Base-by-base conservation (phyloP, 805 yeast genomes). In the Saturnispora halmiae region DNA sequence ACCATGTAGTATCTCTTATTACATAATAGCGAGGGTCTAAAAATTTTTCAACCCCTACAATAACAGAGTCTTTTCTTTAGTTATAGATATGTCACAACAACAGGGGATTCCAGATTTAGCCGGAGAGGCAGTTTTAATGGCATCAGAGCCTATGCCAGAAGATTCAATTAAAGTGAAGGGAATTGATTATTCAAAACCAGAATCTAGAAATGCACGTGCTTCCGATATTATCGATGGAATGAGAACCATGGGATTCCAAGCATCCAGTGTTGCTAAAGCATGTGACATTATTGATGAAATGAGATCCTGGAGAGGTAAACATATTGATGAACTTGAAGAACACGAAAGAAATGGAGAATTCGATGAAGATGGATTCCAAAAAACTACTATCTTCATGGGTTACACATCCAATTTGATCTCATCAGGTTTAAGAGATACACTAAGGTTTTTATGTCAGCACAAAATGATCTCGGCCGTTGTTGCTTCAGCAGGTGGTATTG, bases 241-340 rank as follows among this genome's bases (percentile, higher is more conserved):
- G 98, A 78, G 69, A 52, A 78, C 77, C 29, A 92, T 94, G 96
- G 99, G 99, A 6, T 92, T 90, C 69, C 99, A 92, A 66, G 98
- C 94, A 8, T 75, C 88, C 6, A 72, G 90, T 6, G 71, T 92
- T 35, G 79, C 87, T 25, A 70, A 77, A 51, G 96, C 96, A 2
- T 87, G 96, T 59, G 95, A 87, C 24, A 85, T 94, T 50, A 86
- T 92, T 44, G 77, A 90, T 55, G 78, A 82, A 36, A 92, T 92
- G 99, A 76, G 96, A 64, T 44, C 65, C 18, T 92, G 97, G 97
- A 77, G 90, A 63, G 98, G 97, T 41, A 73, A 73, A 44, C 83
- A 83, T 53, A 73, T 64, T 27, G 79, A 75, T 37, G 77, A 72
- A 35, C 64, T 82, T 36, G 79, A 73, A 38, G 94, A 81, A 40